Evolutionary conservation across 192 early-diverging fungal species (phyloP).

Genomic region (Entophlyctis luteolus): DNA sequence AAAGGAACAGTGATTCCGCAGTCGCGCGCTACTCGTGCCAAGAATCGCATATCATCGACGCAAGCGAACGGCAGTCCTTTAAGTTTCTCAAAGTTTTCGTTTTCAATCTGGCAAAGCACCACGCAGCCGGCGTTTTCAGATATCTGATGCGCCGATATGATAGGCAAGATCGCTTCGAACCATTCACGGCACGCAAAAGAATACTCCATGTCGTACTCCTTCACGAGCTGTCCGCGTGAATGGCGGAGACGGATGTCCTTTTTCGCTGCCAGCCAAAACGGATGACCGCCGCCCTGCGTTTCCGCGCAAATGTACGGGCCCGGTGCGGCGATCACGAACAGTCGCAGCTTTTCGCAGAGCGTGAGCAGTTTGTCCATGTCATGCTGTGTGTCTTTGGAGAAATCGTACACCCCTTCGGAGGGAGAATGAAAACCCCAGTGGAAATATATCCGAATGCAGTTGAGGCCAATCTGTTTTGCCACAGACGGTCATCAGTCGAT

Average conservation of each 20-base stretch:
- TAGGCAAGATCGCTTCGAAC: slow-evolving; percentile 68
- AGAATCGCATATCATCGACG: slow-evolving; percentile 74
- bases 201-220: slow-evolving; percentile 64
- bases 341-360: slow-evolving; percentile 68
- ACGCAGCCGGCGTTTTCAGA: slow-evolving; percentile 61
- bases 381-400: slow-evolving; percentile 46
- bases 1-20: slow-evolving; percentile 73
- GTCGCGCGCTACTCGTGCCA: slow-evolving; percentile 73
- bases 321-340: slow-evolving; percentile 78
- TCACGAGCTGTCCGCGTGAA: slow-evolving; percentile 61
- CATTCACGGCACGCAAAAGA: slow-evolving; percentile 70
- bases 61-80: slow-evolving; percentile 63
- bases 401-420: slow-evolving; percentile 65
- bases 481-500: not conserved
- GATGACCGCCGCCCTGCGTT: slow-evolving; percentile 68
- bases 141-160: slow-evolving; percentile 74
- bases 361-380: slow-evolving; percentile 45
- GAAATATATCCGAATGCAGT: slow-evolving; percentile 77
- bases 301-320: slow-evolving; percentile 76
- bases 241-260: slow-evolving; percentile 70
- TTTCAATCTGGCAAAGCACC: slow-evolving; percentile 77
- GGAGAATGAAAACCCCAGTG: slow-evolving; percentile 77
- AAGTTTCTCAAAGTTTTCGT: slow-evolving; percentile 65
- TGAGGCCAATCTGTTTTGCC: not conserved
- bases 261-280: slow-evolving; percentile 75